These are phyloP conservation scores for Cystobasidium sp. DNA, from an alignment of 1,284 basidiomycete species.

Conservation along the genomic window DNA sequence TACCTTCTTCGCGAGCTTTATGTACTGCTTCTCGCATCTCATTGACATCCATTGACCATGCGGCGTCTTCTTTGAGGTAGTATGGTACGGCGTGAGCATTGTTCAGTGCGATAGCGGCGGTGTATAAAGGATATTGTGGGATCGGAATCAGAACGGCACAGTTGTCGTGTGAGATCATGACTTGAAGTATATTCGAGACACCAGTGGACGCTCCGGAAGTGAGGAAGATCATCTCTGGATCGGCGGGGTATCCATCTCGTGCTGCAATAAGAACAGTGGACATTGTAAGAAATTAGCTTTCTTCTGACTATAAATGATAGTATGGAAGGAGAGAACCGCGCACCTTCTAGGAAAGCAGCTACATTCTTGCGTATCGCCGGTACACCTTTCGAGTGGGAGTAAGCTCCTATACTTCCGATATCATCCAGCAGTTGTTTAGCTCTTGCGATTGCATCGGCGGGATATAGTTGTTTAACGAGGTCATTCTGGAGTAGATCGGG, in stretches of 20 bases:
- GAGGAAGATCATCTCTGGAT: conserved; percentile 87
- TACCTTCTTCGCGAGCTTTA: conserved; percentile 69
- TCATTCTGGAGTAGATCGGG: conserved; percentile 81
- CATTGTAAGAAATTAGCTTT: neutral
- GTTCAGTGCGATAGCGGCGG: conserved; percentile 86
- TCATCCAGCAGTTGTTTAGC: conserved; percentile 79
- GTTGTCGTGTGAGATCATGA: conserved; percentile 68
- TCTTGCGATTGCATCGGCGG: conserved; percentile 80
- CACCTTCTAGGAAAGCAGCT: conserved; percentile 84
- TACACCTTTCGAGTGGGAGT: conserved; percentile 94
- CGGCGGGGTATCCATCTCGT: conserved; percentile 82
- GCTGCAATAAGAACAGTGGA: conserved; percentile 61
- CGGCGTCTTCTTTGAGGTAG: conserved; percentile 78
- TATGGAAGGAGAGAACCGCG: conserved; percentile 52
- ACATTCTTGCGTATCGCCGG: conserved; percentile 85
- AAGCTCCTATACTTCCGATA: conserved; percentile 92
- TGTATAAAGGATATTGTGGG: conserved; percentile 97
- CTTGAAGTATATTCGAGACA: conserved; percentile 82
- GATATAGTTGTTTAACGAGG: conserved; percentile 71
- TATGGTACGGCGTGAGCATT: conserved; percentile 83
- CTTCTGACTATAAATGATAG: neutral
- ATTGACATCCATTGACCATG: conserved; percentile 81
- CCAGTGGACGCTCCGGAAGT: conserved; percentile 92
- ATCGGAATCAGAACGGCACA: conserved; percentile 91
- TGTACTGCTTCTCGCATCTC: conserved; percentile 72